Base-by-base conservation (phyloP, 2,329 filamentous ascomycete species). In the Aspergillus felis region DNA sequence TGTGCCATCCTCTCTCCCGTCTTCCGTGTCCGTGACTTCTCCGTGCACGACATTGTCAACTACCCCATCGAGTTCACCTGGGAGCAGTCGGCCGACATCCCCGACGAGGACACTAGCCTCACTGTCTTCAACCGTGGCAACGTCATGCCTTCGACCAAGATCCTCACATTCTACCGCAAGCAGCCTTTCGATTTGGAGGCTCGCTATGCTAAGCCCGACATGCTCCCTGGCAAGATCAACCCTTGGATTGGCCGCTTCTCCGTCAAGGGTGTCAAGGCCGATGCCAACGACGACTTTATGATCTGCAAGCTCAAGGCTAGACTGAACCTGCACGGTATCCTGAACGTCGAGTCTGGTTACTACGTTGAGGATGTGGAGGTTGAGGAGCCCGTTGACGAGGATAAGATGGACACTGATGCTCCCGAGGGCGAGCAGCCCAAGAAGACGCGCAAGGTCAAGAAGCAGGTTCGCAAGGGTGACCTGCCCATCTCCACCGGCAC, bases 231-330 rank as follows among this genome's bases (percentile, higher is more conserved):
- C 70, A 95, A 93, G 83, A 83, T 88, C 61, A 91, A 91, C 74
- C 90, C 94, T 50, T 97, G 93, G 90, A 97, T 99, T 66, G 94
- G 94, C 57, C 88, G 91, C 64, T 99, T 99, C 82, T 96, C 92
- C 46, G 92, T 99, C 75, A 99, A 99, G 85, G 90, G 90, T 49
- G 93, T 99, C 72, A 92, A 97, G 84, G 89, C 91, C 44, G 91
- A 96, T 72, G 85, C 87, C 65, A 92, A 94, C 74, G 91, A 95
- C 59, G 94, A 97, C 74, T 99, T 97, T 77, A 97, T 99, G 93
- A 95, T 97, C 71, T 99, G 94, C 88, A 99, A 99, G 82, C 87
- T 99, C 61, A 97, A 97, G 85, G 93, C 94, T 50, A 88, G 94
- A 63, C 85, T 99, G 56, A 99, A 99, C 80, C 85, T 97, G 63